Percentiles rank a stretch among this genome's conserved stretches.
Evolutionary conservation across 2,329 filamentous ascomycete genomes (phyloP).

Genomic region (Paraphaeosphaeria minitans): DNA sequence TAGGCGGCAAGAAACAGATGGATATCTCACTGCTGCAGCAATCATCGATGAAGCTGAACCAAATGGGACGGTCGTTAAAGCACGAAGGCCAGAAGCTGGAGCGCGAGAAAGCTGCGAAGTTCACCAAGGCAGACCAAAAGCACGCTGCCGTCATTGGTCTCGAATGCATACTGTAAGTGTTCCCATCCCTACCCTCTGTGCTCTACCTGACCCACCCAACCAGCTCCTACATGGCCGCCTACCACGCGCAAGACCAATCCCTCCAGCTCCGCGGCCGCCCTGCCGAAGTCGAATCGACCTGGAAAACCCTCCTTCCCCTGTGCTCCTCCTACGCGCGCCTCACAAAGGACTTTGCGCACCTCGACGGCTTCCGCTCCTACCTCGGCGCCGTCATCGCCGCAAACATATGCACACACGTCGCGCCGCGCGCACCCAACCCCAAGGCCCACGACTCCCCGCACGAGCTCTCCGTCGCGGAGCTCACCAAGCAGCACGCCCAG

Average conservation of each 20-base stretch:
- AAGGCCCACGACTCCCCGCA: conserved; percentile 37
- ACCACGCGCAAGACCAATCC: conserved; percentile 38
- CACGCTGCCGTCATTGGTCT: conserved; percentile 49
- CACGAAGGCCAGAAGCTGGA: conserved; percentile 50
- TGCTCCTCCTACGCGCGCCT: conserved; percentile 37
- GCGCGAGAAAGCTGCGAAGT: conserved; percentile 26
- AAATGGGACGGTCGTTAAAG: conserved; percentile 53
- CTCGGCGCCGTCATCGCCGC: conserved; percentile 49
- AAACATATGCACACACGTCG: conserved; percentile 42
- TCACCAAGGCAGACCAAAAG: conserved; percentile 42
- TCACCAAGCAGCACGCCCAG: conserved; percentile 27
- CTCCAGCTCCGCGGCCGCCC: conserved; percentile 37
- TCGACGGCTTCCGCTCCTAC: conserved; percentile 50
- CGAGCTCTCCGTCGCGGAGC: conserved; percentile 29
- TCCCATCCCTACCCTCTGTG: not conserved
- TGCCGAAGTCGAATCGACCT: conserved; percentile 42
- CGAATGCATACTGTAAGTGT: conserved; percentile 52
- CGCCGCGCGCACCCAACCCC: conserved; percentile 29
- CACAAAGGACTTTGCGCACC: conserved; percentile 41
- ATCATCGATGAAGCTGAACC: conserved; percentile 48
- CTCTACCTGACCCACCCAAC: conserved; percentile 21
- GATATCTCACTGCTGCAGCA: conserved; percentile 45
- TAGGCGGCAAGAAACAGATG: conserved; percentile 37
- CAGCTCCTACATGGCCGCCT: conserved; percentile 49
- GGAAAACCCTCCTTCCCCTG: conserved; percentile 46